phyloP scores from a whole-genome alignment of 352 stramenopile species.

The Globisporangium spiculum region DNA sequence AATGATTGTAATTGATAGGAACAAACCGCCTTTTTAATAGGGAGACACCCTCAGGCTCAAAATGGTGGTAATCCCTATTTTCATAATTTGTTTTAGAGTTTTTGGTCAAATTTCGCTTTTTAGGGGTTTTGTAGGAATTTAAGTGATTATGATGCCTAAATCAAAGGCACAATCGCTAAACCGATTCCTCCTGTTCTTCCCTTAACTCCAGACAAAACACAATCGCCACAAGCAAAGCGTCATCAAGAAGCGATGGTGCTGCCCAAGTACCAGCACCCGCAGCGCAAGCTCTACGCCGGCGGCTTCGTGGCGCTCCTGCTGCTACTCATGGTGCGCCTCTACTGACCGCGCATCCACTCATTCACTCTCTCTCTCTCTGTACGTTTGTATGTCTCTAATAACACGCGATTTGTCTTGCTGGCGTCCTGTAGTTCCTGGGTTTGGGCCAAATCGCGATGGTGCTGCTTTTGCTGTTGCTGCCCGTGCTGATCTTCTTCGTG shows the following conservation, averaged over 20 bases:
- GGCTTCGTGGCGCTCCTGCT: constrained; percentile 17
- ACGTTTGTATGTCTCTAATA: not conserved
- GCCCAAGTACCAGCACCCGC: constrained; percentile 27
- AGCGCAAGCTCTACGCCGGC: constrained; percentile 24
- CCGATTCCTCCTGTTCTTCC: too few relatives aligned
- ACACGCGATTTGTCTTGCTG: not conserved
- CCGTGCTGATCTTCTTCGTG: constrained; percentile 31
- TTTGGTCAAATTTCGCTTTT: too few relatives aligned
- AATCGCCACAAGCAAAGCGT: too few relatives aligned
- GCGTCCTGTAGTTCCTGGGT: constrained; percentile 24
- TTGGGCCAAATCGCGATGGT: constrained; percentile 25
- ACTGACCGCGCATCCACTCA: not conserved
- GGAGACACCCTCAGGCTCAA: too few relatives aligned
- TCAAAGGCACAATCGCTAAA: too few relatives aligned
- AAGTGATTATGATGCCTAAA: too few relatives aligned
- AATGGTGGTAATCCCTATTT: too few relatives aligned
- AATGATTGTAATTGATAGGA: too few relatives aligned
- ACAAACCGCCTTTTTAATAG: too few relatives aligned
- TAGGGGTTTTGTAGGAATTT: too few relatives aligned
- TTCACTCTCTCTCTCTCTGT: not conserved
- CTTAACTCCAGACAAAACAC: too few relatives aligned
- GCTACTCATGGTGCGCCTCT: constrained; percentile 20
- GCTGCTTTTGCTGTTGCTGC: constrained; percentile 28
- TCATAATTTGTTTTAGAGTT: too few relatives aligned
- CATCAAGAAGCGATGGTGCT: constrained; percentile 15